These are phyloP conservation scores for Hippophae tibetana DNA, from an alignment of 306 rosid species.

Conservation along the genomic window DNA sequence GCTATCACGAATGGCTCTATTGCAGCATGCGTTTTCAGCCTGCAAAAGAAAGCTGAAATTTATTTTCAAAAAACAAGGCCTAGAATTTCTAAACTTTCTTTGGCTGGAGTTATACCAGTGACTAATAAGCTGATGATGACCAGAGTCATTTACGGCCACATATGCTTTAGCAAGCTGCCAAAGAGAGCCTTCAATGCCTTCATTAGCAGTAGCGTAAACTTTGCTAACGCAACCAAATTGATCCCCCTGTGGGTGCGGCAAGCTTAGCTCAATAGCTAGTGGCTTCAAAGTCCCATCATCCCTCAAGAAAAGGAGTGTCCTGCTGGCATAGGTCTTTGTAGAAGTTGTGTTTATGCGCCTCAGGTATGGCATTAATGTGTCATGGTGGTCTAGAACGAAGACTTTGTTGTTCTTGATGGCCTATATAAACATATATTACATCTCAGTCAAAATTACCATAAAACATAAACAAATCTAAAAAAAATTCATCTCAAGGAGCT, in stretches of 20 bases:
- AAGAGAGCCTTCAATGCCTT: constrained; percentile 41
- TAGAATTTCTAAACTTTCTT: neutral
- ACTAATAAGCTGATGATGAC: constrained; percentile 53
- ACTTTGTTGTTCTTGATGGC: constrained; percentile 35
- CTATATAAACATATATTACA: constrained; percentile 26
- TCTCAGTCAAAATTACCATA: neutral
- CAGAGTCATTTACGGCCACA: constrained; percentile 58
- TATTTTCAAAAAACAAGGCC: neutral
- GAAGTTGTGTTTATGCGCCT: constrained; percentile 50
- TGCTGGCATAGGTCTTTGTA: constrained; percentile 52
- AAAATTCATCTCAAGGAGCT: neutral
- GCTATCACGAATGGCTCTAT: constrained; percentile 68
- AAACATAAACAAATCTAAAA: neutral
- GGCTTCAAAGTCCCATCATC: constrained; percentile 59
- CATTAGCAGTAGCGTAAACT: constrained; percentile 41
- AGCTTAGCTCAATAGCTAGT: constrained; percentile 55
- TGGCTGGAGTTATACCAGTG: constrained; percentile 40
- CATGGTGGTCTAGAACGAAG: constrained; percentile 59
- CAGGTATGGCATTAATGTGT: constrained; percentile 54
- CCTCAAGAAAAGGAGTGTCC: constrained; percentile 51
- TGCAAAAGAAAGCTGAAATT: constrained; percentile 8
- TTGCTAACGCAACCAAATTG: constrained; percentile 45
- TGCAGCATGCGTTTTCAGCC: constrained; percentile 61
- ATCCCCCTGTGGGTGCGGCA: constrained; percentile 48
- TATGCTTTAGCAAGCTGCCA: constrained; percentile 86